Evolutionary conservation across 2,329 filamentous ascomycete species (phyloP).

Genomic region (Trichoderma sp.): DNA sequence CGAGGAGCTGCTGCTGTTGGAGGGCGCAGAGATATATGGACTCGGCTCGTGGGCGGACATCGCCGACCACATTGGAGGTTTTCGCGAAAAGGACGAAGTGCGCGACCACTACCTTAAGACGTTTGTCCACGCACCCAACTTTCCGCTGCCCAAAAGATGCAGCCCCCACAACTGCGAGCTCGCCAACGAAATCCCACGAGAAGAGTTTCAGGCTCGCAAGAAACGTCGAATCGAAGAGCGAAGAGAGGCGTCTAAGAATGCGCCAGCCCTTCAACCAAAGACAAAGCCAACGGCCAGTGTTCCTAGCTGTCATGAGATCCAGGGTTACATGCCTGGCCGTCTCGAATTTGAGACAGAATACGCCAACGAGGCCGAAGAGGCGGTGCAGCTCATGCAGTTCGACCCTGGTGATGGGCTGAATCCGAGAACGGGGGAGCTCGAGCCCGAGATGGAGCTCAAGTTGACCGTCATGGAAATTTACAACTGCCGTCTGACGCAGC

Average conservation of each 20-base stretch:
- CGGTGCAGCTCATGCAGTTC: constrained; percentile 97
- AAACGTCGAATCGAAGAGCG: constrained; percentile 90
- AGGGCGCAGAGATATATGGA: constrained; percentile 94
- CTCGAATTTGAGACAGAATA: constrained; percentile 97
- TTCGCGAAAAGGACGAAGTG: constrained; percentile 90
- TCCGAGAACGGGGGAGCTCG: constrained; percentile 75
- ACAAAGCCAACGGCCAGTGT: constrained; percentile 95
- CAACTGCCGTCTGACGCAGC: constrained; percentile 83
- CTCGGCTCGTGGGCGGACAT: constrained; percentile 97
- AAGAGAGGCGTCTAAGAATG: constrained; percentile 81
- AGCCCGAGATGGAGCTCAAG: constrained; percentile 96
- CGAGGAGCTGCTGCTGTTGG: constrained; percentile 87
- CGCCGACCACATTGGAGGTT: constrained; percentile 95
- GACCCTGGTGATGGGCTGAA: constrained; percentile 94
- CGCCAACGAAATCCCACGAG: constrained; percentile 76
- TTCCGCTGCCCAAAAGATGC: constrained; percentile 83
- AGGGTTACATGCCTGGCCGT: constrained; percentile 97
- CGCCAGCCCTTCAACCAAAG: constrained; percentile 79
- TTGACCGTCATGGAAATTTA: constrained; percentile 98
- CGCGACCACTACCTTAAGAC: constrained; percentile 88
- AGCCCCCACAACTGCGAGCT: constrained; percentile 77
- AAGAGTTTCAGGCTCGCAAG: constrained; percentile 90
- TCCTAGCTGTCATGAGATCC: constrained; percentile 94
- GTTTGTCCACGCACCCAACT: constrained; percentile 77
- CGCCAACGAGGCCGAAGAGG: constrained; percentile 96